A percentile compares a stretch with the other conserved stretches of the same genome.
These are phyloP conservation scores for Teratosphaeriaceae sp. DNA, from an alignment of 2,329 filamentous ascomycete genomes.

Conservation along the genomic window DNA sequence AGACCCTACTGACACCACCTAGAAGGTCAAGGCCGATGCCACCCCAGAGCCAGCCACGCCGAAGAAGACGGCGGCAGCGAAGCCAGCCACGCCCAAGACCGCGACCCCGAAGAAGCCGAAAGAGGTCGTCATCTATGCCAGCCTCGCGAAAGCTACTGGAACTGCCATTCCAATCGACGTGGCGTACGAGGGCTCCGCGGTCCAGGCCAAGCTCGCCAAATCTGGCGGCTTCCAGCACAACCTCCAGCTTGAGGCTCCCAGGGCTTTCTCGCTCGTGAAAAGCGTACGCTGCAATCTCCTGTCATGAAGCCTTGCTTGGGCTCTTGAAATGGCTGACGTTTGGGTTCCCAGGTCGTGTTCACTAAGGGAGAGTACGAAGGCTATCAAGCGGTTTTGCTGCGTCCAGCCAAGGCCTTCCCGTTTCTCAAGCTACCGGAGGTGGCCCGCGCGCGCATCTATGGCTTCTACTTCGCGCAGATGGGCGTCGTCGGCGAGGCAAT, in stretches of 20 bases:
- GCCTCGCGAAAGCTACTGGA: slow-evolving; percentile 11
- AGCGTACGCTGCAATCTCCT: slow-evolving; percentile 18
- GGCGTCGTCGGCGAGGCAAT: slow-evolving; percentile 21
- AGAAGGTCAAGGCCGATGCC: slow-evolving; percentile 8
- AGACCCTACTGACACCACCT: no score
- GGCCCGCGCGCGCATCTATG: slow-evolving; percentile 25
- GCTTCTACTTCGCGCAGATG: slow-evolving; percentile 24
- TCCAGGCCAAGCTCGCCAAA: slow-evolving; percentile 16
- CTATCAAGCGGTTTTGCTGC: slow-evolving; percentile 30
- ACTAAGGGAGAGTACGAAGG: slow-evolving; percentile 27
- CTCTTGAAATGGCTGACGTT: neutral
- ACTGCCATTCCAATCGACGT: slow-evolving; percentile 20
- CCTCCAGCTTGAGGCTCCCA: slow-evolving; percentile 25
- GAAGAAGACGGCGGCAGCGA: no score
- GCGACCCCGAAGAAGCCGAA: slow-evolving; percentile 15
- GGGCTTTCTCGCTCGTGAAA: slow-evolving; percentile 27
- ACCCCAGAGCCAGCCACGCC: no score
- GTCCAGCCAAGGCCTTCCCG: slow-evolving; percentile 27
- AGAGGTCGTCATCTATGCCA: slow-evolving; percentile 8
- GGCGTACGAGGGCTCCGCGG: slow-evolving; percentile 16
- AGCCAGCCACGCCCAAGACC: slow-evolving; percentile 6
- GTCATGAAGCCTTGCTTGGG: neutral
- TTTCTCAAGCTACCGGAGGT: slow-evolving; percentile 26
- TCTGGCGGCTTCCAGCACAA: slow-evolving; percentile 19
- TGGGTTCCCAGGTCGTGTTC: slow-evolving; percentile 5